These are phyloP conservation scores for Boletus huronensis DNA, from an alignment of 768 basidiomycete species.

Conservation along the genomic window DNA sequence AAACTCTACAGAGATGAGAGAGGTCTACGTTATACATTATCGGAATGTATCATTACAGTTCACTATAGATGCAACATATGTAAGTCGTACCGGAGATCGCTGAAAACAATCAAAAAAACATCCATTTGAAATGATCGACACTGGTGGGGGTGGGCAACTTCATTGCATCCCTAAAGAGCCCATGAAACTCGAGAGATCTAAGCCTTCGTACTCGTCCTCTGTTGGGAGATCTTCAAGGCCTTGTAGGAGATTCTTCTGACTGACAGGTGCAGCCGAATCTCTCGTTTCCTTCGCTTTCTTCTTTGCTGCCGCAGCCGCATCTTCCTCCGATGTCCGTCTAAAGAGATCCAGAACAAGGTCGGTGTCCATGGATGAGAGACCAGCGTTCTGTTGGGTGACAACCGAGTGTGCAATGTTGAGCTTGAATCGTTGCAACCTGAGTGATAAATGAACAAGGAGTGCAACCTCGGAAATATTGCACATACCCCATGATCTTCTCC, in stretches of 20 bases:
- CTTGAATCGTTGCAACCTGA: slow-evolving; percentile 95
- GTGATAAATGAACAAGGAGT: slow-evolving; percentile 5
- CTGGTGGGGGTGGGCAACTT: slow-evolving; percentile 7
- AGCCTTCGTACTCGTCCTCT: slow-evolving; percentile 87
- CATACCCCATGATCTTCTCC: slow-evolving; percentile 99
- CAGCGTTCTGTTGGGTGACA: slow-evolving; percentile 96
- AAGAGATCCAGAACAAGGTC: slow-evolving; percentile 96
- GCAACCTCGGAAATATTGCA: slow-evolving; percentile 21
- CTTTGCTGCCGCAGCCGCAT: slow-evolving; percentile 50
- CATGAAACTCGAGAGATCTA: slow-evolving; percentile 88
- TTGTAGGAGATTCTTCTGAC: slow-evolving; percentile 80
- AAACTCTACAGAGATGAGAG: slow-evolving; percentile 12
- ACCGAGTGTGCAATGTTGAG: slow-evolving; percentile 96
- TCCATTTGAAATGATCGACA: slow-evolving; percentile 18
- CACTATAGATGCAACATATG: slow-evolving; percentile 35
- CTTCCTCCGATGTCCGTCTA: slow-evolving; percentile 70
- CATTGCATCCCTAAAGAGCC: slow-evolving; percentile 62
- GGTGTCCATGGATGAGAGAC: slow-evolving; percentile 93
- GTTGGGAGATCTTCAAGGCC: slow-evolving; percentile 89
- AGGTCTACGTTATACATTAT: slow-evolving; percentile 35
- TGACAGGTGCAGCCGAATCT: slow-evolving; percentile 53
- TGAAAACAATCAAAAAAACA: slow-evolving; percentile 11
- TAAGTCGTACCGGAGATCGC: slow-evolving; percentile 17
- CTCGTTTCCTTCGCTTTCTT: slow-evolving; percentile 51
- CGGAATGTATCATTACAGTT: slow-evolving; percentile 31